Base-by-base conservation (phyloP, 768 basidiomycete species). In the Lactarius sanguifluus region DNA sequence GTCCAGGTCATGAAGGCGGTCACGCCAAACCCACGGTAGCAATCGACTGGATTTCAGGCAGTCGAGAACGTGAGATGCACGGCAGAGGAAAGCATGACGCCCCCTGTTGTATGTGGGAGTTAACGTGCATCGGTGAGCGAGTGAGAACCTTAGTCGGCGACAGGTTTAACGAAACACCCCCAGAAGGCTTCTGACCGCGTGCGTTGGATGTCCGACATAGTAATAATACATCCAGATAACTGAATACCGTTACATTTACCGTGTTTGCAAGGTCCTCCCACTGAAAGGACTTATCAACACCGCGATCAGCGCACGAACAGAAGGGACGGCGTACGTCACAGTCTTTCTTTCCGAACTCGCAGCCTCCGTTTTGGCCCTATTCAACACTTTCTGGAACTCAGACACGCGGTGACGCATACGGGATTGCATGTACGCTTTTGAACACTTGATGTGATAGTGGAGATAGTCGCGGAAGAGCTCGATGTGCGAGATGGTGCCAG, bases 361-460 rank as follows among this genome's bases (percentile, higher is more conserved):
- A 7, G 85, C 86, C 77, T 98, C 97, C 30, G 92, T 90, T 84
- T 98, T 98, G 9, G 97, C 96, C 59, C 97, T 82, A 75, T 98
- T 98, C 73, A 99, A 78, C 60, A 99, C 88, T 77, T 94, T 94
- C 79, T 94, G 91, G 82, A 99, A 98, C 77, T 97, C 94, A 1
- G 91, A 86, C 15, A 97, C 97, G 12, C 97, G 87, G 72, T 90
- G 83, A 67, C 97, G 83, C 94, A 98, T 96, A 55, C 97, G 83
- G 3, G 94, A 96, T 78, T 98, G 96, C 94, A 99, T 96, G 79
- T 99, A 98, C 0, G 96, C 97, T 77, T 98, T 98, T 61, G 90
- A 95, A 75, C 94, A 96, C 73, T 96, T 98, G 84, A 99, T 97
- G 75, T 98, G 96, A 77, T 98, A 98, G 79, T 99, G 97, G n/a